Conservation (phyloP, 2,329 filamentous ascomycete genomes). For the Fusarium papillatum region DNA sequence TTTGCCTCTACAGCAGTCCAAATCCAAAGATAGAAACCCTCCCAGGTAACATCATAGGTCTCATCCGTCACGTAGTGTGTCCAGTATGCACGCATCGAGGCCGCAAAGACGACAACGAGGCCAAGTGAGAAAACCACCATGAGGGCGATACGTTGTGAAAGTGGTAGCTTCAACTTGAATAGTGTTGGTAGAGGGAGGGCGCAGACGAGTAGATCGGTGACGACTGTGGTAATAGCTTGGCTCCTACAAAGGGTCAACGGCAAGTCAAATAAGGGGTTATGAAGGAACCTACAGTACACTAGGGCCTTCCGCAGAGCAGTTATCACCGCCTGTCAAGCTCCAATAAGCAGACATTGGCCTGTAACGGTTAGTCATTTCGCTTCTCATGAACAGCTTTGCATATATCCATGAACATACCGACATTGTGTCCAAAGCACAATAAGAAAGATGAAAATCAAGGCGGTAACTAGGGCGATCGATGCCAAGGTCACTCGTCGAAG, state of each 20-base stretch:
- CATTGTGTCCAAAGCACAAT: slow-evolving; percentile 54
- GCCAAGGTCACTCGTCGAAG: slow-evolving; percentile 50
- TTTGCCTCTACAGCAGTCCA: slow-evolving; percentile 58
- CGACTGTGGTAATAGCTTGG: slow-evolving; percentile 49
- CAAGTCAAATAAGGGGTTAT: too few species aligned
- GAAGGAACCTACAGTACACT: slow-evolving; percentile 38
- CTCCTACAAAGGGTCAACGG: slow-evolving; percentile 29
- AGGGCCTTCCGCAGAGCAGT: slow-evolving; percentile 49
- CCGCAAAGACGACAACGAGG: slow-evolving; percentile 52
- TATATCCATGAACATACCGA: slow-evolving; percentile 38
- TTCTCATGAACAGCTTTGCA: neutral
- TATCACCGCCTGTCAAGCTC: slow-evolving; percentile 31
- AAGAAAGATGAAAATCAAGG: slow-evolving; percentile 49
- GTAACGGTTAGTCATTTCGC: neutral
- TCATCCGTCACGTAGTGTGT: slow-evolving; percentile 49
- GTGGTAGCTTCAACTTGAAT: slow-evolving; percentile 47
- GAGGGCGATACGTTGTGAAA: slow-evolving; percentile 50
- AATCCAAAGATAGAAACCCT: slow-evolving; percentile 56
- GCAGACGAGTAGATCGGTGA: slow-evolving; percentile 53
- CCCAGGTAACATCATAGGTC: slow-evolving; percentile 57
- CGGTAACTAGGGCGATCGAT: slow-evolving; percentile 44
- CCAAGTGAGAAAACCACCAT: slow-evolving; percentile 54
- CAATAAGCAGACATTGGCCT: slow-evolving; percentile 43
- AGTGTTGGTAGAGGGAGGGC: slow-evolving; percentile 53
- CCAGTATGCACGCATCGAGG: slow-evolving; percentile 54